phyloP scores from a whole-genome alignment of 1,139 yeast species.

The Lodderomyces metapsilosis region DNA sequence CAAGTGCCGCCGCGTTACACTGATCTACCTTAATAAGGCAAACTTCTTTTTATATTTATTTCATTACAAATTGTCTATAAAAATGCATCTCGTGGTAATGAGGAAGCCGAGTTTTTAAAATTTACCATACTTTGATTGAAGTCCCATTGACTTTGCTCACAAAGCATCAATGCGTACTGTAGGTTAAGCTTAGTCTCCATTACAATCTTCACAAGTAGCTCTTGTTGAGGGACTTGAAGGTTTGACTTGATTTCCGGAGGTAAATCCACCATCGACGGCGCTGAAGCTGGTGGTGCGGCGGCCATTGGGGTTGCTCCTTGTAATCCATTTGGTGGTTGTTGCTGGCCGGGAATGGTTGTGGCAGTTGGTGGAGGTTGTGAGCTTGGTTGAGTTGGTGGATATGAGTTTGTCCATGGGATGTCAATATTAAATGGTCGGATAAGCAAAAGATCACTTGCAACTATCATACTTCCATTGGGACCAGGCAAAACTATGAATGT shows the following conservation, averaged over 20 bases:
- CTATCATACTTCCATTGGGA: slow-evolving; percentile 65
- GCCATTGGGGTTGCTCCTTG: slow-evolving; percentile 37
- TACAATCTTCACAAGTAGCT: slow-evolving; percentile 62
- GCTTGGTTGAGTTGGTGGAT: not conserved
- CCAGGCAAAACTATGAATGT: slow-evolving; percentile 77
- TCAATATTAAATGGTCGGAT: slow-evolving; percentile 62
- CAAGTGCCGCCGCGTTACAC: too few relatives aligned
- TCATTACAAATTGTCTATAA: slow-evolving; percentile 8
- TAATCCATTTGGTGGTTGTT: slow-evolving; percentile 1
- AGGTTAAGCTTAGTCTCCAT: slow-evolving; percentile 74
- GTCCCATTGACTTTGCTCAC: slow-evolving; percentile 89
- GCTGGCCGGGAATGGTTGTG: not conserved
- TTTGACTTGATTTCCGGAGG: slow-evolving; percentile 57
- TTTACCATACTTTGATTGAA: slow-evolving; percentile 66
- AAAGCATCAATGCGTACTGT: slow-evolving; percentile 78
- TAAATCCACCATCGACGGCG: slow-evolving; percentile 36
- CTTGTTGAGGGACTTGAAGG: slow-evolving; percentile 57
- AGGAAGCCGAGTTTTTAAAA: slow-evolving; percentile 60
- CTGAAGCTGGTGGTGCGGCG: slow-evolving; percentile 23
- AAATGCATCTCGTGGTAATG: slow-evolving; percentile 47
- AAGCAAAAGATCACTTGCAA: slow-evolving; percentile 80
- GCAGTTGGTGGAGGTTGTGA: slow-evolving; percentile 1
- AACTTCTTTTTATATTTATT: not conserved
- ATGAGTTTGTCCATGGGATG: slow-evolving; percentile 55
- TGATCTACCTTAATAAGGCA: too few relatives aligned